Evolutionary conservation across 495 filamentous ascomycete genomes (phyloP).

Genomic region (Talaromyces liani): DNA sequence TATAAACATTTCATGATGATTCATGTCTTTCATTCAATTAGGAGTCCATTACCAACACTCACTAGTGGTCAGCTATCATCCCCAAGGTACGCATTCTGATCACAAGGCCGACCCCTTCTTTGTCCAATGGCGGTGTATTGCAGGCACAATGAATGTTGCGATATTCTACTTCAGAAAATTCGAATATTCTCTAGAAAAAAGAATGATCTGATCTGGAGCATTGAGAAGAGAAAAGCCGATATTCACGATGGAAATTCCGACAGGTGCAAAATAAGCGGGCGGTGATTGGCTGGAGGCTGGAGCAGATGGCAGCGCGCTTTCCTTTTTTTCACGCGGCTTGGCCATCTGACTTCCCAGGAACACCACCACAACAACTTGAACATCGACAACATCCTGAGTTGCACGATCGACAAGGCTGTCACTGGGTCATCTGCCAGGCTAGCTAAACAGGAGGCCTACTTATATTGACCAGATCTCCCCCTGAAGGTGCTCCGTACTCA

Average conservation of each 20-base stretch:
- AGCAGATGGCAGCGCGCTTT: background rate
- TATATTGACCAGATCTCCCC: background rate
- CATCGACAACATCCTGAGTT: background rate
- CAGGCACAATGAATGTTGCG: background rate
- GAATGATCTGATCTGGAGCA: background rate
- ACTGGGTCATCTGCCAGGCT: background rate
- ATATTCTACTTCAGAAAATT: background rate
- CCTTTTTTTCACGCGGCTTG: conserved; percentile 2
- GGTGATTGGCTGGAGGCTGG: conserved; percentile 4
- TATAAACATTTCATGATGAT: background rate
- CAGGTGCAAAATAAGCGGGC: background rate
- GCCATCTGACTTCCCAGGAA: background rate
- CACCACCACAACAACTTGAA: background rate
- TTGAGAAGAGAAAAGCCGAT: background rate
- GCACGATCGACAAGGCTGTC: background rate
- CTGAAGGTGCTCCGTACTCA: background rate
- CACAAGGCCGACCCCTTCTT: background rate
- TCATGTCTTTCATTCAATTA: background rate
- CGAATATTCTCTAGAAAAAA: background rate
- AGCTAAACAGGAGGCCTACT: background rate
- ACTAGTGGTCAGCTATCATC: background rate
- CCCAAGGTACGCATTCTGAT: conserved; percentile 4
- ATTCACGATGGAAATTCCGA: background rate
- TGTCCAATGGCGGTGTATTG: background rate
- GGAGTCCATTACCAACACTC: background rate